phyloP scores from a whole-genome alignment of 257 asterid species.

The Petrea volubilis region DNA sequence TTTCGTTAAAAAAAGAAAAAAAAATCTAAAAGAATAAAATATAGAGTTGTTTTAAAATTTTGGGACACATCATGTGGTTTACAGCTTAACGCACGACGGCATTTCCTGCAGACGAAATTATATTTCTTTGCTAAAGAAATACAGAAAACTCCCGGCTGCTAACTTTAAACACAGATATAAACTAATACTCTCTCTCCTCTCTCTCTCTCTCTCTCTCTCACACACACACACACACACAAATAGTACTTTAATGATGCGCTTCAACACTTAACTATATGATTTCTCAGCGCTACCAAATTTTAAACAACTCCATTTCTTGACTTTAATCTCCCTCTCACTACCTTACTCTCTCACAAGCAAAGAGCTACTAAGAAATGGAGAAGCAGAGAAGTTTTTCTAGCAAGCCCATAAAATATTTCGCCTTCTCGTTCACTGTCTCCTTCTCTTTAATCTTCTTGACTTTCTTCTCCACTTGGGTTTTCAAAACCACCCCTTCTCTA shows the following conservation, averaged over 20 bases:
- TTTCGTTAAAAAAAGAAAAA: neutral
- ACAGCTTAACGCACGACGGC: constrained; percentile 28
- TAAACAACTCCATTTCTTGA: constrained; percentile 32
- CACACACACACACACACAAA: neutral
- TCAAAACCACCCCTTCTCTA: constrained; percentile 37
- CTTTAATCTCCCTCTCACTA: constrained; percentile 16
- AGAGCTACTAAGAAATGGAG: constrained; percentile 43
- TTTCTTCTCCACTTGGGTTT: constrained; percentile 55
- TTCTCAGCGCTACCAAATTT: constrained; percentile 30
- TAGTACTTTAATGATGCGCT: neutral
- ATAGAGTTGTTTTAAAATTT: neutral
- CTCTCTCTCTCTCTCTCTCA: neutral
- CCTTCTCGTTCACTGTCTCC: constrained; percentile 49
- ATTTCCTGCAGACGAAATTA: constrained; percentile 12
- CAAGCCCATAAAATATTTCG: constrained; percentile 52
- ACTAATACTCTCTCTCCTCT: neutral
- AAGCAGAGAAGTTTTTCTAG: constrained; percentile 59
- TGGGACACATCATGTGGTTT: constrained; percentile 15
- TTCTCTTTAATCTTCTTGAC: constrained; percentile 49
- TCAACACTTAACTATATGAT: constrained; percentile 9
- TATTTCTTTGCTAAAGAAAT: neutral
- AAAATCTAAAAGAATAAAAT: no score
- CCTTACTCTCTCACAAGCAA: neutral
- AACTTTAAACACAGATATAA: neutral
- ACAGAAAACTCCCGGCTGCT: neutral